These are phyloP conservation scores for Hypoxylon fuscum DNA, from an alignment of 495 filamentous ascomycete genomes.

Conservation along the genomic window DNA sequence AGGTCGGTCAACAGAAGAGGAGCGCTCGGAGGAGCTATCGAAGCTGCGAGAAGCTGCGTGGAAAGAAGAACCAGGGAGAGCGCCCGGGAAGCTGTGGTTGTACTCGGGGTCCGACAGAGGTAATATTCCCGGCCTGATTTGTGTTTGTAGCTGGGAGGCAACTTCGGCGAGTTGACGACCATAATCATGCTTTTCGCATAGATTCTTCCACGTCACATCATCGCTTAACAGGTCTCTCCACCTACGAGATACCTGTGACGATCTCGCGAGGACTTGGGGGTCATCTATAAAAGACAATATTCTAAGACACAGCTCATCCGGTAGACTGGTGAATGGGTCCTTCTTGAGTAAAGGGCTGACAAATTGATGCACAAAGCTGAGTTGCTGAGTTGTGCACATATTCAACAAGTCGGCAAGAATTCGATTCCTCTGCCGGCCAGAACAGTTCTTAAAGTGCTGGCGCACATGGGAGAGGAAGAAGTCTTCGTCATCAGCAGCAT, in stretches of 20 bases:
- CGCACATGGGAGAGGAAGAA: constrained; percentile 58
- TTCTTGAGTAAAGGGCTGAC: constrained; percentile 93
- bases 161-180: constrained; percentile 65
- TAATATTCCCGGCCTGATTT: constrained; percentile 38
- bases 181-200: constrained; percentile 93
- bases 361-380: constrained; percentile 94
- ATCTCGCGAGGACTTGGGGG: constrained; percentile 86
- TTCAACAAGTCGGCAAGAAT: constrained; percentile 86
- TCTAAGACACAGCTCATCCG: constrained; percentile 89
- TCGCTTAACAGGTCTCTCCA: constrained; percentile 95
- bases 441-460: constrained; percentile 60
- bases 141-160: constrained; percentile 35
- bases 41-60: constrained; percentile 49
- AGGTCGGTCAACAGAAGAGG: constrained; percentile 44
- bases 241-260: constrained; percentile 89
- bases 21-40: constrained; percentile 44
- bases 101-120: constrained; percentile 43
- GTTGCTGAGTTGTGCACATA: constrained; percentile 89
- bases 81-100: constrained; percentile 50
- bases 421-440: constrained; percentile 61
- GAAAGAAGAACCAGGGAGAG: constrained; percentile 43
- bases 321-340: constrained; percentile 89
- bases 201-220: constrained; percentile 96
- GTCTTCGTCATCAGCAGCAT: constrained; percentile 61
- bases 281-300: constrained; percentile 95